Conservation (phyloP, 2,329 filamentous ascomycete species). For the Colletotrichum eremochloae region DNA sequence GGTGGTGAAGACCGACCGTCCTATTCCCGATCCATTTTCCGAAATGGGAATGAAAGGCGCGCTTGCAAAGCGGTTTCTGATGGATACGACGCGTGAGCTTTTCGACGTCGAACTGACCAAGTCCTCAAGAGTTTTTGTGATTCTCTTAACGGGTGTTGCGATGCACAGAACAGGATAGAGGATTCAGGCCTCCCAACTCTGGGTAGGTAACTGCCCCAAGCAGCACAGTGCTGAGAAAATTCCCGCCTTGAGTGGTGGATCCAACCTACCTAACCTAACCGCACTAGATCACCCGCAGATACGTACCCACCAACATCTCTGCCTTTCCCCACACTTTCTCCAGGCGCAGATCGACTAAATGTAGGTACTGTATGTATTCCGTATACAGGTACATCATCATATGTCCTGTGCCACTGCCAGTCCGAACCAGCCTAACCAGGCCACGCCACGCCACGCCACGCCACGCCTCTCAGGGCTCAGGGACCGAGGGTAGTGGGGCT, state of each 20-base stretch:
- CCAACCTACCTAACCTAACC: conserved; percentile 28
- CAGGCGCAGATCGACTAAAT: conserved; percentile 22
- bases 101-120: too few relatives aligned
- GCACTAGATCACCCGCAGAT: conserved; percentile 3
- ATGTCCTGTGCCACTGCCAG: conserved; percentile 28
- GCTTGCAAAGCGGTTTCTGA: background rate
- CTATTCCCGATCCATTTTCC: background rate
- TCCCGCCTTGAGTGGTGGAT: conserved; percentile 13
- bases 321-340: conserved; percentile 41
- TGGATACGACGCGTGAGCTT: background rate
- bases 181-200: background rate
- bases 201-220: background rate
- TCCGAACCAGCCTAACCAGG: conserved; percentile 20
- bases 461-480: conserved; percentile 31
- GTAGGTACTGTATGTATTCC: too few relatives aligned
- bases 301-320: conserved; percentile 22
- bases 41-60: background rate
- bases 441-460: conserved; percentile 29
- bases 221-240: conserved; percentile 32
- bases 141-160: background rate
- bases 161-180: background rate
- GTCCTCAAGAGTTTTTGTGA: background rate
- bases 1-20: too few relatives aligned
- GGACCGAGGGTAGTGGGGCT: conserved; percentile 22
- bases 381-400: too few relatives aligned